These are phyloP conservation scores for Colletotrichum chrysophilum DNA, from an alignment of 2,329 filamentous ascomycete species.

Conservation along the genomic window DNA sequence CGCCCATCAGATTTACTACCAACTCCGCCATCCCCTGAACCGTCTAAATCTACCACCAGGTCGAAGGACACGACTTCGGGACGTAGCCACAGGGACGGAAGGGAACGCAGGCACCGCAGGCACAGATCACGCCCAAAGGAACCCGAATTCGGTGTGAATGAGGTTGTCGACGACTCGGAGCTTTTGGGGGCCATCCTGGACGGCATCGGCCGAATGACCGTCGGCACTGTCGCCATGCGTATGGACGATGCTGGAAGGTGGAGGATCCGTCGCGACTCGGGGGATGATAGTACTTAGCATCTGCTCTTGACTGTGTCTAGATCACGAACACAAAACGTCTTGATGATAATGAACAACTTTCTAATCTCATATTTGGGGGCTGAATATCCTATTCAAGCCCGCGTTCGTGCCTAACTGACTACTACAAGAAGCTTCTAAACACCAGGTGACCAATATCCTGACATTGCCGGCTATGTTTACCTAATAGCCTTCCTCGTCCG, in stretches of 20 bases:
- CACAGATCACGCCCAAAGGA: neutral
- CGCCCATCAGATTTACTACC: neutral
- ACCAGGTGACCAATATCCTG: neutral
- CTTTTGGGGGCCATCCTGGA: constrained; percentile 39
- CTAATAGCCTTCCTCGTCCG: constrained; percentile 18
- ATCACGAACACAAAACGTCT: neutral
- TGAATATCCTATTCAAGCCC: neutral
- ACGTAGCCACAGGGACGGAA: neutral
- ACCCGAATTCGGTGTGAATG: neutral
- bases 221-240: constrained; percentile 34
- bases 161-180: constrained; percentile 30
- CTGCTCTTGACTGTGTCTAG: neutral
- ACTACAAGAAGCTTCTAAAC: neutral
- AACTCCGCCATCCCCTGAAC: neutral
- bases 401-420: neutral
- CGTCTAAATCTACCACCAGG: neutral
- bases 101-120: neutral
- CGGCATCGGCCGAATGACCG: constrained; percentile 36
- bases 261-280: constrained; percentile 34
- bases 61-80: neutral
- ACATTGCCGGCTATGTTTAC: neutral
- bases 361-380: neutral
- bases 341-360: neutral
- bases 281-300: neutral
- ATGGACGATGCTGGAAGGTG: constrained; percentile 44